Evolutionary conservation across 1,284 basidiomycete genomes (phyloP), one percentile per base, ranked within the genome.

Genomic region (Volvariella surrecta): DNA sequence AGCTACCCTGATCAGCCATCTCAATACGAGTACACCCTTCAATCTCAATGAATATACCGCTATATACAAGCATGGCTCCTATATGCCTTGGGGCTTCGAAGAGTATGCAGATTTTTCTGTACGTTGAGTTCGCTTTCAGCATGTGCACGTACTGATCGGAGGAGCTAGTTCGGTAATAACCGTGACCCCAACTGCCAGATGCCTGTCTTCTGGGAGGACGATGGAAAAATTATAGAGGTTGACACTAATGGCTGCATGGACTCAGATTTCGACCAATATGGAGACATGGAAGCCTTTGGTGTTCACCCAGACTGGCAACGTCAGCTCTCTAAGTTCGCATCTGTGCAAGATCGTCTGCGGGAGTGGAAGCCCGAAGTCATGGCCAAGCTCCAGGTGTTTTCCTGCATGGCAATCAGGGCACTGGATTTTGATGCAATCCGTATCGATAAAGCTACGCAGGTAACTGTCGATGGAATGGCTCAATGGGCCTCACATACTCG

Each of bases 201-300:
- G 38, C 91, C 91, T 4, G 71, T 67, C 9, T 85, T 94, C 55
- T 94, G 86, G 82, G 60, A 74, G 40, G 81, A 90, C 43, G 76
- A 82, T 50, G 90, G 85, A 17, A 70, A 70, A 0, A 66, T 78
- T 37, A 68, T 87, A 50, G 62, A 74, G 37, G 61, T 82, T 7
- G 65, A 71, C 45, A 64, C 68, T 20, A 68, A 73, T 32, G 89
- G 90, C 18, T 95, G 91, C 60, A 70, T 80, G 52, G 62, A 67
- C 20, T 89, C 85, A 20, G 88, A 92, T 50, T 93, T 94, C 54
- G 91, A 95, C 62, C 89, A 93, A 50, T 95, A 87, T 54, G 91
- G 91, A 50, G 91, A 95, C 64, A 88, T 90, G 75, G 91, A 94
- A 61, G 91, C 91, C 48, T 95, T 95, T 59, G 91, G 91, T 82